Percentiles rank a stretch among this genome's conserved stretches.
phyloP scores from a whole-genome alignment of 495 filamentous ascomycete genomes.

The Aspergillus coremiiformis region DNA sequence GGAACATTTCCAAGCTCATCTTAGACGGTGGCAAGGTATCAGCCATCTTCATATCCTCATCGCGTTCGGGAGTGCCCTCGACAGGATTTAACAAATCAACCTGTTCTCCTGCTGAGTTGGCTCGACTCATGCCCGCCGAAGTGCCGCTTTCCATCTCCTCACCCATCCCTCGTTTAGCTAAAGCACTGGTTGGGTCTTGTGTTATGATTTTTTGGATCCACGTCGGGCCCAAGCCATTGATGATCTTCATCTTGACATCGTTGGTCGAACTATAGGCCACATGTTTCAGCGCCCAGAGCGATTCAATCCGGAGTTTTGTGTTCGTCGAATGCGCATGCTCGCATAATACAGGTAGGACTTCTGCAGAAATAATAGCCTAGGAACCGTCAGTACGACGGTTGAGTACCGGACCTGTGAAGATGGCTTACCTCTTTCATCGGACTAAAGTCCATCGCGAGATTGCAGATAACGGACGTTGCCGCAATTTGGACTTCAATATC shows the following conservation, averaged over 20 bases:
- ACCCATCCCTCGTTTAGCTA: slow-evolving; percentile 29
- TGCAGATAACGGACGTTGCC: slow-evolving; percentile 73
- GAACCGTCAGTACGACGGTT: slow-evolving; percentile 14
- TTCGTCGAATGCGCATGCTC: slow-evolving; percentile 75
- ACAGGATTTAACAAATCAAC: slow-evolving; percentile 59
- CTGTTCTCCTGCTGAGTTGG: slow-evolving; percentile 58
- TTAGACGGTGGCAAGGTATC: slow-evolving; percentile 41
- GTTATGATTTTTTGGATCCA: slow-evolving; percentile 75
- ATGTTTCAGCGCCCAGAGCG: slow-evolving; percentile 91
- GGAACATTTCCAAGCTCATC: slow-evolving; percentile 37
- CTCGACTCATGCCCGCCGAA: slow-evolving; percentile 48
- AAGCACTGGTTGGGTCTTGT: slow-evolving; percentile 31
- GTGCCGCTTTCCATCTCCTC: slow-evolving; percentile 31
- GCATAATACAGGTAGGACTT: slow-evolving; percentile 71
- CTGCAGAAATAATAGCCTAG: slow-evolving; percentile 64
- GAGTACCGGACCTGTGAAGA: not conserved
- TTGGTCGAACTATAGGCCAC: slow-evolving; percentile 60
- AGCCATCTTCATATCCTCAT: slow-evolving; percentile 60
- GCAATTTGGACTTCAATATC: slow-evolving; percentile 79
- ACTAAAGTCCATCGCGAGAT: slow-evolving; percentile 77
- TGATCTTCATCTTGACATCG: slow-evolving; percentile 62
- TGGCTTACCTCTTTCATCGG: slow-evolving; percentile 75
- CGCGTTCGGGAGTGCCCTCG: slow-evolving; percentile 46
- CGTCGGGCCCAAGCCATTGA: slow-evolving; percentile 66
- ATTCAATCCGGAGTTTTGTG: slow-evolving; percentile 64